Base-by-base conservation (phyloP, 352 stramenopile genomes). In the Pythium dissotocum region DNA sequence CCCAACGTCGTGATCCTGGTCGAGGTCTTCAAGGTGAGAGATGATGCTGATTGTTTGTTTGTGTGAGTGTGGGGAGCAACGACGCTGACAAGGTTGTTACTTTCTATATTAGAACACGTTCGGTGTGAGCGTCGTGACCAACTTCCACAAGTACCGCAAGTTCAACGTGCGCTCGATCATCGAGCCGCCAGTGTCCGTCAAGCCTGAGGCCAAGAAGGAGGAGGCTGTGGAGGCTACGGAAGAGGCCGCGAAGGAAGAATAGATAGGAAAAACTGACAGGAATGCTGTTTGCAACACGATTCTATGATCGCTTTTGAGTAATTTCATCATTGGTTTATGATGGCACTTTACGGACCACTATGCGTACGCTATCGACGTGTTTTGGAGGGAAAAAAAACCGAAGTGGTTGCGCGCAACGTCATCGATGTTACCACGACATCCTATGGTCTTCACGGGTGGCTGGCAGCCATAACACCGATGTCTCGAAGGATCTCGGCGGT, bases 91-190 rank as follows among this genome's bases (percentile, higher is more conserved):
- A 21, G 21, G 30, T n/a, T 61, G 46, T 40, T 16, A 35, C 9
- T 26, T 61, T 35, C 21, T 24, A 0, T 24, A 18, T 36, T 51
- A 82, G 53, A 90, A 83, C 66, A 90, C 84, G 32, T 91, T 80
- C 59, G 85, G 85, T 6, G 72, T 91, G 36, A 94, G 85, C 51
- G 62, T 94, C 32, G 76, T 92, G 70, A 89, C 77, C 46, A 76
- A 89, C 62, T 94, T 90, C 63, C 80, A 92, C 69, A 76, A 82
- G 52, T 87, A 77, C 69, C 84, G 83, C 62, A 89, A 89, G 75
- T 94, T 82, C 69, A 94, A 92, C 64, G 82, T 92, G 62, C 85
- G 85, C 33, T 88, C 79, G 33, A 77, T 91, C 58, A 78, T 93
- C 40, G 83, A 91, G 0, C 83, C 85, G 12, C 83, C 81, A 13